Evolutionary conservation across 257 asterid genomes (phyloP), one percentile per base, ranked within the genome.

Genomic region (Solanum medicagineum): DNA sequence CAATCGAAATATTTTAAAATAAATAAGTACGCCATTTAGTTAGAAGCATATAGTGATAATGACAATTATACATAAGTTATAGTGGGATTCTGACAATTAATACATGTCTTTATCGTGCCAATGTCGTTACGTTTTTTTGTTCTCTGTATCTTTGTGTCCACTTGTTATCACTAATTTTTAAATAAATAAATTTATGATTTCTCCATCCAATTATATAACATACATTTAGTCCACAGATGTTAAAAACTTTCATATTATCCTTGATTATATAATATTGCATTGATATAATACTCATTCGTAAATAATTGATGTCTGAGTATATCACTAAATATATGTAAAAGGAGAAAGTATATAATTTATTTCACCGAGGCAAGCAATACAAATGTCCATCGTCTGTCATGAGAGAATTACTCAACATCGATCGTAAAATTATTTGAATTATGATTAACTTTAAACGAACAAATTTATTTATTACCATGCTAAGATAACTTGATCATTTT

Each of bases 251-350:
- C 4, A 20, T 59, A 9, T 20, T 10, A 59, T n/a, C 4, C 1
- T 0, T 60, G 10, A 22, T 13, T n/a, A 22, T n/a, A 60, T 0
- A 22, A 22, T 60, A 0, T 60, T 1, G 22, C 12, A 59, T 10
- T 56, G 2, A 17, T 59, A 10, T 59, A n/a, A 59, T n/a, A 59
- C n/a, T n/a, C 15, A n/a, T 7, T 59, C 65, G 0, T 59, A 59
- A 59, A 20, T 59, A 6, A 20, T 20, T 59, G 14, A 0, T 59
- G 1, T 0, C 13, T 0, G 1, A 59, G n/a, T 0, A n/a, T 59
- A 3, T 59, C 0, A 59, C 32, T n/a, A 10, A 59, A 10, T 3
- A 59, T 0, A 59, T 1, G 15, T n/a, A 8, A 59, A 59, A 7
- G 1, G 14, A 59, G 15, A 59, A 59, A 63, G 36, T 0, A 24